phyloP scores from a whole-genome alignment of 352 stramenopile genomes.

The Phytophthora europaea region DNA sequence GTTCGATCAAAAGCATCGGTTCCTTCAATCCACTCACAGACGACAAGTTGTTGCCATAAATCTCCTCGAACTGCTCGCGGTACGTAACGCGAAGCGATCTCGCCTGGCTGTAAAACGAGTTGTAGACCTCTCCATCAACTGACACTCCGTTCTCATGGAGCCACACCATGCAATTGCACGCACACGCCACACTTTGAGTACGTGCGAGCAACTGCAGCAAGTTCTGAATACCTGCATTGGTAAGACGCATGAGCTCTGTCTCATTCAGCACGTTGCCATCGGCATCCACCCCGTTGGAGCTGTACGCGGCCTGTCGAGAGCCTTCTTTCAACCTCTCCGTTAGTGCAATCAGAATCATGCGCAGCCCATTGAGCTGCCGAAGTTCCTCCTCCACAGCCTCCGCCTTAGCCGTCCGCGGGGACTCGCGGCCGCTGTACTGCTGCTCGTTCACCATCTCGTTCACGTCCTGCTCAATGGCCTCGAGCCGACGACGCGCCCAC shows the following conservation, averaged over 20 bases:
- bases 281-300: slow-evolving; percentile 37
- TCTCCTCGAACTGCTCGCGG: slow-evolving; percentile 75
- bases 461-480: slow-evolving; percentile 61
- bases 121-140: slow-evolving; percentile 58
- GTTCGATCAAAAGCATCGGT: slow-evolving; percentile 76
- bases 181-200: slow-evolving; percentile 62
- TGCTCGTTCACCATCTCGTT: slow-evolving; percentile 65
- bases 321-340: slow-evolving; percentile 74
- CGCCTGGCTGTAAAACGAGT: slow-evolving; percentile 77
- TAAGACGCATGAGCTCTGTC: slow-evolving; percentile 77
- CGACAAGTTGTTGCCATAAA: slow-evolving; percentile 65
- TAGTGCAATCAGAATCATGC: slow-evolving; percentile 74
- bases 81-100: slow-evolving; percentile 60
- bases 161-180: slow-evolving; percentile 77
- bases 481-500: slow-evolving; percentile 70
- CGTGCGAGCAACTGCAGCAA: slow-evolving; percentile 76
- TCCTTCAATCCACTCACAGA: slow-evolving; percentile 58
- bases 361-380: slow-evolving; percentile 74
- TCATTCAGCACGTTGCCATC: slow-evolving; percentile 59
- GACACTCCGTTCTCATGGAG: slow-evolving; percentile 64
- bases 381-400: slow-evolving; percentile 55
- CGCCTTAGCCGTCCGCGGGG: slow-evolving; percentile 38
- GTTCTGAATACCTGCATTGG: slow-evolving; percentile 68
- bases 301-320: slow-evolving; percentile 56
- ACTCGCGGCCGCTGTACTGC: slow-evolving; percentile 49